Evolutionary conservation across 192 early-diverging fungal species (phyloP), one percentile per base, ranked within the genome.

Genomic region (Rhizophagus clarus): DNA sequence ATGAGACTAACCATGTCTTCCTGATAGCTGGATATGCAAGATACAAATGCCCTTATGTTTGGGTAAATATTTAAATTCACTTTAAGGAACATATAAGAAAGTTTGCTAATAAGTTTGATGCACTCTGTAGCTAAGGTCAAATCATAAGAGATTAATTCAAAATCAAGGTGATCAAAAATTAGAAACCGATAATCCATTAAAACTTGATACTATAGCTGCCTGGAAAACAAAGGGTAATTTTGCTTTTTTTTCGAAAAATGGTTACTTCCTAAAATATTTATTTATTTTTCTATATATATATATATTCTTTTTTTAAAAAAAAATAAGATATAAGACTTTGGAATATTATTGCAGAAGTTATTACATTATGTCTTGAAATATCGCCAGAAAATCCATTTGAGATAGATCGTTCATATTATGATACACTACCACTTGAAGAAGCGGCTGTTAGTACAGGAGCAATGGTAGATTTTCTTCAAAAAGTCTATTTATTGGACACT

Each of bases 41-140:
- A 12, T 93, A 93, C 81, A 88, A 89, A 76, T 90, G 91, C 56
- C 92, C 92, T 26, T 93, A 91, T 77, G 92, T 93, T 56, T 93
- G 92, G 92, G 88, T 89, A 85, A 45, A 84, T 83, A 32, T 12
- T 10, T 31, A 22, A 26, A 15, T 29, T 10, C 20, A 26, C 32
- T 66, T 51, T 82, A 78, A 22, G 34, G 34, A 69, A 34, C 42
- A n/a, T 15, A 14, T 47, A 29, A n/a, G 29, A 64, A 34, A 20
- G 9, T 7, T 67, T 6, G 9, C 70, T 42, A 45, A 24, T 45
- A 56, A 71, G 40, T 6, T 66, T 14, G 32, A n/a, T 79, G 47
- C 11, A 45, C 9, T 40, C 42, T 66, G 45, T 69, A 88, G 87
- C 84, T 91, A 51, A 85, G 90, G 2, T 89, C 90, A 28, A 87